Base-by-base conservation (phyloP, 306 rosid genomes). In the Corylus avellana region DNA sequence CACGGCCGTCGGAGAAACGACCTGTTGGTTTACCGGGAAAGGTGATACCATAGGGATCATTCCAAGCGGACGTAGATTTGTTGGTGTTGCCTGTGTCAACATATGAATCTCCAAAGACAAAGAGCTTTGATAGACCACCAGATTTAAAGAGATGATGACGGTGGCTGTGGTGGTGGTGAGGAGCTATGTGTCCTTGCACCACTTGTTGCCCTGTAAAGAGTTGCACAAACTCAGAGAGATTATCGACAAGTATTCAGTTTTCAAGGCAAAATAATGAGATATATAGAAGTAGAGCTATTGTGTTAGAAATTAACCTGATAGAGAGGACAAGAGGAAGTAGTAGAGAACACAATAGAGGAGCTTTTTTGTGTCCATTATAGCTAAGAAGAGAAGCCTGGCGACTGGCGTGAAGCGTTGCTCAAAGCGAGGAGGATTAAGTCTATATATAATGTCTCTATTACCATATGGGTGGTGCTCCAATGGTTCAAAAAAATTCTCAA, bases 91-190 rank as follows among this genome's bases (percentile, higher is more conserved):
- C 90, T 0, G 87, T 86, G 63, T 90, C 92, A 8, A 51, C 92
- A 7, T 88, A 90, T 0, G 92, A 90, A 46, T 86, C 90, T 22
- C 94, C 90, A 44, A 90, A 88, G 3, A 88, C 90, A 56, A 90
- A 90, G 51, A 88, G 79, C 53, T 80, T 85, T 4, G 42, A 16
- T 27, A 20, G 7, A 5, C 68, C 32, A 20, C 68, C 32, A 20
- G 2, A 55, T 16, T 56, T n/a, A 56, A 3, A 18, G 27, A n/a
- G 2, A 8, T n/a, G 61, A 56, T 3, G 61, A n/a, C 8, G 27
- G 27, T 6, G 9, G 25, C 12, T 77, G 74, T 55, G 78, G 8
- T 51, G 73, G 57, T 59, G 78, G 22, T 53, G 58, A 8, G 22
- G 77, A 17, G 75, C 66, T 11, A 66, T 74, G 22, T 32, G 7